phyloP scores from a whole-genome alignment of 2,329 filamentous ascomycete species.

The Botryotinia convoluta region DNA sequence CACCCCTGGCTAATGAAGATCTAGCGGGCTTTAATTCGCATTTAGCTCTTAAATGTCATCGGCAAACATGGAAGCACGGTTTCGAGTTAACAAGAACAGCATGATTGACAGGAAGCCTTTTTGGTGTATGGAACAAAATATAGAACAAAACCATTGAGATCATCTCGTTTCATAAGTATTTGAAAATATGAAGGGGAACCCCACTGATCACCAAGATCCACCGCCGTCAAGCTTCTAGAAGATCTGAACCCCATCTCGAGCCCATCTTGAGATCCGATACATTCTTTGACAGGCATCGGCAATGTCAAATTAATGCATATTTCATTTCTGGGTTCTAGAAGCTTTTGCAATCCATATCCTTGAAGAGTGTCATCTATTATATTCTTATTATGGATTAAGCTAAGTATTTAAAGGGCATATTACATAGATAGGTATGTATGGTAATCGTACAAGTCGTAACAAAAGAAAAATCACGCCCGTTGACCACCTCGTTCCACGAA shows the following conservation, averaged over 20 bases:
- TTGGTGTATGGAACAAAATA: not conserved
- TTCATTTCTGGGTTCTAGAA: not conserved
- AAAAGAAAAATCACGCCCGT: not conserved
- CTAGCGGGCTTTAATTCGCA: not conserved
- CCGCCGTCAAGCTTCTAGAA: not conserved
- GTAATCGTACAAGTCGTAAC: constrained; percentile 20
- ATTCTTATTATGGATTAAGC: constrained; percentile 18
- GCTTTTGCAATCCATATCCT: not conserved
- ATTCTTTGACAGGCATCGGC: not conserved
- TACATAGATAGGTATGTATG: constrained; percentile 19
- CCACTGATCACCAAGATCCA: not conserved
- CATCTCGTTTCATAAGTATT: constrained; percentile 3
- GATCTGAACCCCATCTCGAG: not conserved
- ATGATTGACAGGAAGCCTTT: not conserved
- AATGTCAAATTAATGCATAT: not conserved
- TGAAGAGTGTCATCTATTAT: constrained; percentile 16
- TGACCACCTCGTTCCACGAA: not conserved
- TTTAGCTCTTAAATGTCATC: not conserved
- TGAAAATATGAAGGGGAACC: not conserved
- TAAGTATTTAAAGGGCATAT: constrained; percentile 15
- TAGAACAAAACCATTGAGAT: not conserved
- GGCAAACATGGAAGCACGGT: not conserved
- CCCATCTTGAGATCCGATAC: not conserved
- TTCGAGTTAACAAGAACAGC: not conserved
- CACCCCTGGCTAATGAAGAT: constrained; percentile 1